These are phyloP conservation scores for Magnaporthales sp. DNA, from an alignment of 2,329 filamentous ascomycete species.

Conservation along the genomic window DNA sequence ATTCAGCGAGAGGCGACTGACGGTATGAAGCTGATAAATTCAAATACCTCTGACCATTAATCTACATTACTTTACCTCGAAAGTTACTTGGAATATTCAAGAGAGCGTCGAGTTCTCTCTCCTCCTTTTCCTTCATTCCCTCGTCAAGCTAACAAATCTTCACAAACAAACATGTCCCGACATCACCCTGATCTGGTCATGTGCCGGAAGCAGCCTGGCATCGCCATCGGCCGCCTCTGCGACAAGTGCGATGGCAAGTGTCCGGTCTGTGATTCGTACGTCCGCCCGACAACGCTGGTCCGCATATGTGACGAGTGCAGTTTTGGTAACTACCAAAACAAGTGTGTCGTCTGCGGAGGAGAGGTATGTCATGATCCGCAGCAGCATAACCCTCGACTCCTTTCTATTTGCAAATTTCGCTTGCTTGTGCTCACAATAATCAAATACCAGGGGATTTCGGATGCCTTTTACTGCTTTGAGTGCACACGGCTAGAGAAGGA, in stretches of 20 bases:
- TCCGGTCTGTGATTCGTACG: conserved; percentile 97
- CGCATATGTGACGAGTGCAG: conserved; percentile 99
- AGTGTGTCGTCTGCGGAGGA: conserved; percentile 96
- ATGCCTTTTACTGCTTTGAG: conserved; percentile 99
- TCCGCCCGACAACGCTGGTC: conserved; percentile 91
- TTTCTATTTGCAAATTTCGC: neutral
- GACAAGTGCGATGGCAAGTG: conserved; percentile 99
- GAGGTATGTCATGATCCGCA: conserved; percentile 35
- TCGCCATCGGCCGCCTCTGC: conserved; percentile 96
- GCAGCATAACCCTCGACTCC: neutral
- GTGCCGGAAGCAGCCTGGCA: conserved; percentile 98
- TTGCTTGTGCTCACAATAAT: neutral
- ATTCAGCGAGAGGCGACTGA: neutral
- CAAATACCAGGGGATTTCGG: conserved; percentile 66
- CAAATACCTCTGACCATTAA: neutral
- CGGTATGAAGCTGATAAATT: neutral
- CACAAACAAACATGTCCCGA: conserved; percentile 62
- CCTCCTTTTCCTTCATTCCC: neutral
- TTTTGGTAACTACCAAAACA: conserved; percentile 99
- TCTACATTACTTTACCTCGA: neutral
- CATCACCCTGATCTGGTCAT: conserved; percentile 98
- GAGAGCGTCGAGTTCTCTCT: neutral
- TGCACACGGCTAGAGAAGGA: conserved; percentile 96
- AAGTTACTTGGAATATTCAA: neutral
- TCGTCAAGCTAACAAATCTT: neutral